A percentile compares a stretch with the other conserved stretches of the same genome.
Evolutionary conservation across 495 filamentous ascomycete species (phyloP).

Genomic region (Opeltia flavorubescens): DNA sequence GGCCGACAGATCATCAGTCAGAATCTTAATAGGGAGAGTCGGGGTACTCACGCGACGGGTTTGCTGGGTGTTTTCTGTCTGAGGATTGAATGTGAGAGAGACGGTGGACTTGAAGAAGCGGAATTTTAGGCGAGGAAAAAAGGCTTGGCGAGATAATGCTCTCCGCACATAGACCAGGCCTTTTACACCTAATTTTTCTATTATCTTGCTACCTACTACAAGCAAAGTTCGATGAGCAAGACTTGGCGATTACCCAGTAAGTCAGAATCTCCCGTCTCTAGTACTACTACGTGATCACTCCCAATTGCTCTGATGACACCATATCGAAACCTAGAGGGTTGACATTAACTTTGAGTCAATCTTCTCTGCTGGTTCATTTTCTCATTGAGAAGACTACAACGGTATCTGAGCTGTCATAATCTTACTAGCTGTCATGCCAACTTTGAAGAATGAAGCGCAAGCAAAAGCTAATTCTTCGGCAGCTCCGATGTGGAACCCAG

Average conservation of each 20-base stretch:
- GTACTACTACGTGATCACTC: no score
- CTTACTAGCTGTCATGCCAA: not conserved
- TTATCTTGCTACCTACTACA: not conserved
- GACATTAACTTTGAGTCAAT: conserved; percentile 61
- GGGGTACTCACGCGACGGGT: no score
- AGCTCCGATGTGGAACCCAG: not conserved
- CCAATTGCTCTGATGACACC: conserved; percentile 35
- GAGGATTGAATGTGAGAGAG: not conserved
- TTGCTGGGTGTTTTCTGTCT: not conserved
- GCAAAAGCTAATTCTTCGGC: not conserved
- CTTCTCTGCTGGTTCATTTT: conserved; percentile 52
- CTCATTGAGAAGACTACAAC: conserved; percentile 76
- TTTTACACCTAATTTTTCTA: not conserved
- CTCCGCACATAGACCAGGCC: no score
- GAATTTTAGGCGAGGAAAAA: not conserved
- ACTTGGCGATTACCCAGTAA: conserved; percentile 1
- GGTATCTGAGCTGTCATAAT: conserved; percentile 77
- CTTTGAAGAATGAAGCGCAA: not conserved
- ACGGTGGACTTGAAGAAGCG: not conserved
- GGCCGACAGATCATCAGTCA: not conserved
- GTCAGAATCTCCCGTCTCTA: not conserved
- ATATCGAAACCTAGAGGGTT: conserved; percentile 32
- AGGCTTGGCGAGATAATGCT: not conserved
- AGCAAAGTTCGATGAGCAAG: not conserved
- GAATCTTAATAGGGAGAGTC: no score